phyloP scores from a whole-genome alignment of 768 basidiomycete species.

The Pilatotrama ljubarskyi region DNA sequence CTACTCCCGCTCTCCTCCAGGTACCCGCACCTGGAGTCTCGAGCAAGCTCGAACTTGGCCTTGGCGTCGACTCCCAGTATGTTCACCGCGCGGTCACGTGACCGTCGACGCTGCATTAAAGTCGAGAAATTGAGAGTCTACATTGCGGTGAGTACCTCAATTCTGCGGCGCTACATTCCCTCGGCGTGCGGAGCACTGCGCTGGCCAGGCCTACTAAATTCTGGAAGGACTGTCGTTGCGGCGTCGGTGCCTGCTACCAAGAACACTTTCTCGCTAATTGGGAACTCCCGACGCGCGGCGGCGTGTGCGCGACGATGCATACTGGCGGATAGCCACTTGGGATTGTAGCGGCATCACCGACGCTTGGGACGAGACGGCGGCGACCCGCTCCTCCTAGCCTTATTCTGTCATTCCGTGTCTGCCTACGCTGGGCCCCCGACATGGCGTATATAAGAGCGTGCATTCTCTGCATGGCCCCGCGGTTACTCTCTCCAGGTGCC shows the following conservation, averaged over 20 bases:
- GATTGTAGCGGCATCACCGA: slow-evolving; percentile 6
- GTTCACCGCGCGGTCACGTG: not conserved
- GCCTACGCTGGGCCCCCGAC: not conserved
- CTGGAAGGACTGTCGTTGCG: not conserved
- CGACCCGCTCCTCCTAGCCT: not conserved
- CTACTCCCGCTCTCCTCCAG: not conserved
- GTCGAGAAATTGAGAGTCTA: not conserved
- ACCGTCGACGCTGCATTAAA: not conserved
- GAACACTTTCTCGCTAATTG: not conserved
- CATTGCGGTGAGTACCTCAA: not conserved
- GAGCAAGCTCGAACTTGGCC: not conserved
- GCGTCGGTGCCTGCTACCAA: not conserved
- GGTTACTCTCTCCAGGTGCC: not conserved
- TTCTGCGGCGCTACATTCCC: not conserved
- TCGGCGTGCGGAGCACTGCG: not conserved
- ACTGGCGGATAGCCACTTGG: slow-evolving; percentile 6
- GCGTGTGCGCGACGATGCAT: not conserved
- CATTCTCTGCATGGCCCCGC: not conserved
- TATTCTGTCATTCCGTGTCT: slow-evolving; percentile 4
- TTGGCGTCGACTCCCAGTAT: not conserved
- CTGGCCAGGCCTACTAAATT: not conserved
- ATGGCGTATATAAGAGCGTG: slow-evolving; percentile 3
- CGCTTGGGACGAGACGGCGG: not conserved
- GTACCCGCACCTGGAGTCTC: not conserved
- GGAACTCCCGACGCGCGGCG: not conserved